Base-by-base conservation (phyloP, 139 green algal species). In the Auxenochlorella protothecoides region DNA sequence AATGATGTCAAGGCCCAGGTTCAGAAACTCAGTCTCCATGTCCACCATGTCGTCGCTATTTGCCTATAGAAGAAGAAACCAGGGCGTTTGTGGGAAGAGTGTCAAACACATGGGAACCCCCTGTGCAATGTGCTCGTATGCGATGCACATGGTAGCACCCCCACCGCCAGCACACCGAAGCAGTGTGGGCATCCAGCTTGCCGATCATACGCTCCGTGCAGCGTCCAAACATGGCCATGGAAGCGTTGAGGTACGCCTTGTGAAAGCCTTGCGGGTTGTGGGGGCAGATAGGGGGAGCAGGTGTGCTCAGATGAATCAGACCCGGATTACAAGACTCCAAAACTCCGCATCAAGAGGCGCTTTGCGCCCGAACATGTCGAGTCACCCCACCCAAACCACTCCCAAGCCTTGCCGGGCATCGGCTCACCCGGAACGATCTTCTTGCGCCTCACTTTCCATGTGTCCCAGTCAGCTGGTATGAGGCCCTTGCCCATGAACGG, bases 401-500 rank as follows among this genome's bases (percentile, higher is more conserved):
- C 27, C 27, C 27, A 44, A 44, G 27, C 27, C 27, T 44, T 1
- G 27, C 27, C 27, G 27, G 27, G 27, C 27, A 1, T 44, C 27
- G 27, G 27, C 64, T 57, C 72, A 76, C 72, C 72, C 2, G 95
- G 95, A 54, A 97, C 92, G 6, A 99, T 88, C 61, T 88, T 88
- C 44, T 92, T 79, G 4, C 95, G 81, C 16, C 95, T 78, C 27
- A 89, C 76, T 76, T 96, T 95, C 91, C 90, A 96, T 6, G 88
- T 94, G 64, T 93, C 90, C 16, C 92, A 70, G 68, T 94, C 89
- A 15, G 90, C 90, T 12, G 95, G 94, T 76, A 98, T 98, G 62
- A 99, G 88, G 5, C 95, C 95, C 76, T 98, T 98, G 65, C 95
- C 95, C 95, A 99, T 99, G 88, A 99, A 98, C 66, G 95, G 93